These are phyloP conservation scores for Apodospora peruviana DNA, from an alignment of 495 filamentous ascomycete genomes.

Conservation along the genomic window DNA sequence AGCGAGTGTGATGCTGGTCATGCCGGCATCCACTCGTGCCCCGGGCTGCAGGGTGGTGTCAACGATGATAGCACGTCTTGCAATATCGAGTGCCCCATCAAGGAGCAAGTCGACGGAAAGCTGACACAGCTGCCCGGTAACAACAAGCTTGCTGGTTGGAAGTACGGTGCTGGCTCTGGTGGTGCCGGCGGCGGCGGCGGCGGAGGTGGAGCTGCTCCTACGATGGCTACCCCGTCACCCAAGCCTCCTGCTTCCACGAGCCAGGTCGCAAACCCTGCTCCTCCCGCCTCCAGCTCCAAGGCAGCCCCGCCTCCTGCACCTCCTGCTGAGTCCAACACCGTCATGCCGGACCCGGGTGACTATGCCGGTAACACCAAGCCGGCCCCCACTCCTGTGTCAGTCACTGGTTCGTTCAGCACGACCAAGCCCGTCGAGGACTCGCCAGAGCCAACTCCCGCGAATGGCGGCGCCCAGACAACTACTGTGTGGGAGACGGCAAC, in stretches of 20 bases:
- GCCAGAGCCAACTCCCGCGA: slow-evolving; percentile 17
- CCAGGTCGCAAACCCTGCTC: not conserved
- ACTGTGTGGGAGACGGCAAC: slow-evolving; percentile 38
- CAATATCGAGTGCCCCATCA: slow-evolving; percentile 38
- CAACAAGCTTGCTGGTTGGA: slow-evolving; percentile 44
- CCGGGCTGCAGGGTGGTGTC: slow-evolving; percentile 36
- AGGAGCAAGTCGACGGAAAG: slow-evolving; percentile 24
- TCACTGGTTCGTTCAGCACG: not conserved
- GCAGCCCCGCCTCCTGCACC: not conserved
- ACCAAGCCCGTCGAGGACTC: slow-evolving; percentile 27
- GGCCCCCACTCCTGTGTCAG: not conserved
- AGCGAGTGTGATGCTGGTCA: slow-evolving; percentile 51
- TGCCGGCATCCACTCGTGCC: slow-evolving; percentile 51
- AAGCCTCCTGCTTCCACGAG: not conserved
- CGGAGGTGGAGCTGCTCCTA: slow-evolving; percentile 14
- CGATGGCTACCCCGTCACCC: no score
- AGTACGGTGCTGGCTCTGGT: slow-evolving; percentile 15
- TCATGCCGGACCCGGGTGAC: not conserved
- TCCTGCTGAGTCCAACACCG: not conserved
- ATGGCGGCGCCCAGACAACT: slow-evolving; percentile 9
- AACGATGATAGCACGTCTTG: slow-evolving; percentile 39
- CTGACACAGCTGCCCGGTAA: slow-evolving; percentile 52
- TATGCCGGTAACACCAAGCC: not conserved
- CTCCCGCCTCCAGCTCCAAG: not conserved
- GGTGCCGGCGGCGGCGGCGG: slow-evolving; percentile 17